These are phyloP conservation scores for Didymosphaeria variabile DNA, from an alignment of 2,329 filamentous ascomycete species.

Conservation along the genomic window DNA sequence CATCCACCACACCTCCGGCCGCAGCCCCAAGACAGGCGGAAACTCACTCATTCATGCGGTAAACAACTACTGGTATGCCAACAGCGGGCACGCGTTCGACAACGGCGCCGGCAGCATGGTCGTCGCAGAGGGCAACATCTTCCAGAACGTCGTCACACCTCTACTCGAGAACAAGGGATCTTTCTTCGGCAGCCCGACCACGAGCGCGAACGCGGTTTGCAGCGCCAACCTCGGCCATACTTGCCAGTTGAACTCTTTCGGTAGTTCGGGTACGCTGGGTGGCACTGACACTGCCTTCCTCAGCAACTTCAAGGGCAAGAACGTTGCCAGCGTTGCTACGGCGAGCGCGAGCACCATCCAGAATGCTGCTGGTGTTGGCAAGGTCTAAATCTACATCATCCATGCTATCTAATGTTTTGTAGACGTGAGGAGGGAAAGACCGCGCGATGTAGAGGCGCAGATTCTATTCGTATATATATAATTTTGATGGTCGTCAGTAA, in stretches of 20 bases:
- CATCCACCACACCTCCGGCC: conserved; percentile 34
- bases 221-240: conserved; percentile 56
- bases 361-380: conserved; percentile 57
- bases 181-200: conserved; percentile 50
- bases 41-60: conserved; percentile 68
- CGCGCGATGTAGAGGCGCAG: too few relatives aligned
- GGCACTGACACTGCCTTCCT: conserved; percentile 60
- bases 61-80: conserved; percentile 70
- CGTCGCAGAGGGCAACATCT: conserved; percentile 66
- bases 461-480: too few relatives aligned
- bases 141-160: conserved; percentile 61
- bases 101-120: conserved; percentile 51
- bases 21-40: conserved; percentile 59
- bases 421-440: neutral
- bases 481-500: neutral
- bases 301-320: conserved; percentile 62
- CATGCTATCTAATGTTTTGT: conserved; percentile 3
- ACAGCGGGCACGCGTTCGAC: conserved; percentile 67
- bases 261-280: conserved; percentile 35
- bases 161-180: conserved; percentile 54
- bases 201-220: conserved; percentile 54
- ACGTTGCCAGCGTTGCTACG: conserved; percentile 57
- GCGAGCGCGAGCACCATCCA: conserved; percentile 51
- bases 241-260: conserved; percentile 60
- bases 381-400: conserved; percentile 22